Evolutionary conservation across 371 early-diverging fungal species (phyloP).

Genomic region (Ordospora colligata): DNA sequence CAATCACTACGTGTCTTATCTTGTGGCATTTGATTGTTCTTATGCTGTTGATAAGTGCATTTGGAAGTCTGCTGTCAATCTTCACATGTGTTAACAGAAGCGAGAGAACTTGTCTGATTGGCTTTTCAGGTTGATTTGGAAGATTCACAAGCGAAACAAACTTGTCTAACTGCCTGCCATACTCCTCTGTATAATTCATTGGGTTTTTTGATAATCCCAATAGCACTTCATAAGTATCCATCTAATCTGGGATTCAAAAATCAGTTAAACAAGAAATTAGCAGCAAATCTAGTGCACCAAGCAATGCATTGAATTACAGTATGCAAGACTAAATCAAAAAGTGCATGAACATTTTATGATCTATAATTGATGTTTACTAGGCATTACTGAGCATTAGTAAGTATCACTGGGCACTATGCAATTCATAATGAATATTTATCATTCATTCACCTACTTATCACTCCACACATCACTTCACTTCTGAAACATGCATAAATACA

Average conservation of each 20-base stretch:
- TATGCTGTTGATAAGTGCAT: constrained; percentile 1
- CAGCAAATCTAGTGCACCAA: no score
- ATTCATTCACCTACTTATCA: no score
- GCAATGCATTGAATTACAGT: no score
- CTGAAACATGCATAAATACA: constrained; percentile 6
- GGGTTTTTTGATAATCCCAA: constrained; percentile 14
- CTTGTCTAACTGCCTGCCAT: constrained; percentile 5
- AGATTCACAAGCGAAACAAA: constrained; percentile 4
- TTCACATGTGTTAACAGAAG: constrained; percentile 1
- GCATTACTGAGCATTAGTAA: no score
- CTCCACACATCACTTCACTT: no score
- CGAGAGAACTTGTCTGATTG: constrained; percentile 10
- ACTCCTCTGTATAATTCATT: constrained; percentile 14
- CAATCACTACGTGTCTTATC: background rate
- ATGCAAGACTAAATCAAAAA: no score
- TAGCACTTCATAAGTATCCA: constrained; percentile 2
- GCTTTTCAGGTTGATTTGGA: constrained; percentile 19
- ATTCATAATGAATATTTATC: no score
- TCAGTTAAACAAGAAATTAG: no score
- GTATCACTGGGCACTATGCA: no score
- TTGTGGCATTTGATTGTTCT: constrained; percentile 1
- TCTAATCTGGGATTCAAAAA: background rate
- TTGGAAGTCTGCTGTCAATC: background rate
- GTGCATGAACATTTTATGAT: no score
- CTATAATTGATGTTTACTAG: no score